Conservation (phyloP, 257 asterid genomes). For the Fraxinus anomala region DNA sequence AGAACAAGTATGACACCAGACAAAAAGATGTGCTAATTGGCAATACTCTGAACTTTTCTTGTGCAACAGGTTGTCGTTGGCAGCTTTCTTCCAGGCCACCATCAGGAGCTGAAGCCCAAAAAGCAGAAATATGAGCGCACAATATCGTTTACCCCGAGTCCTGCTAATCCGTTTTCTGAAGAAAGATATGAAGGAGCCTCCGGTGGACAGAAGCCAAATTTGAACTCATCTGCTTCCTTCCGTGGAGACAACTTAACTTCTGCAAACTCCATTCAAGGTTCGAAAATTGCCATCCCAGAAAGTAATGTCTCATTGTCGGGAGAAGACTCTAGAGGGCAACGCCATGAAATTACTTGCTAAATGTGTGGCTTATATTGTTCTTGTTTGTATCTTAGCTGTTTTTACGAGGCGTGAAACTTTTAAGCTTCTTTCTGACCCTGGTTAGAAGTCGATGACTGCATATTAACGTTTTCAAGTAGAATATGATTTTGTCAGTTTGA, state of each 20-base stretch:
- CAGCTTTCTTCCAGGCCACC: conserved; percentile 60
- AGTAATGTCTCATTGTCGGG: conserved; percentile 42
- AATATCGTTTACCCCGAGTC: conserved; percentile 41
- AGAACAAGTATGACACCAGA: no score
- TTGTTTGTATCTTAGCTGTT: conserved; percentile 38
- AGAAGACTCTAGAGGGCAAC: conserved; percentile 57
- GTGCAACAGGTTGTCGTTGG: conserved; percentile 74
- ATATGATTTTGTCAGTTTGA: conserved; percentile 34
- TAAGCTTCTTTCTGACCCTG: conserved; percentile 42
- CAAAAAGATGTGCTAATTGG: conserved; percentile 16
- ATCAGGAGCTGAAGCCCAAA: conserved; percentile 57
- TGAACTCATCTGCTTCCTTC: conserved; percentile 51
- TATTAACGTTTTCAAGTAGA: conserved; percentile 32
- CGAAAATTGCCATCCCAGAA: conserved; percentile 44
- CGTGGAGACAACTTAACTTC: conserved; percentile 50
- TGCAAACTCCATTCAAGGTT: conserved; percentile 41
- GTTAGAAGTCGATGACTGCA: conserved; percentile 29
- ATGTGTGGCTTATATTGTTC: conserved; percentile 10
- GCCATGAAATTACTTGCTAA: conserved; percentile 63
- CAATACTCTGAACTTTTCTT: conserved; percentile 22
- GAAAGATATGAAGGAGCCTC: conserved; percentile 42
- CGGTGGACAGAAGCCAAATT: conserved; percentile 39
- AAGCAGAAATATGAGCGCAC: conserved; percentile 61
- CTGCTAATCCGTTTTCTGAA: conserved; percentile 48
- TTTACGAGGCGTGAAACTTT: conserved; percentile 31